Conservation (phyloP, 2,329 filamentous ascomycete genomes). For the Rhytidhysteron rufulum region DNA sequence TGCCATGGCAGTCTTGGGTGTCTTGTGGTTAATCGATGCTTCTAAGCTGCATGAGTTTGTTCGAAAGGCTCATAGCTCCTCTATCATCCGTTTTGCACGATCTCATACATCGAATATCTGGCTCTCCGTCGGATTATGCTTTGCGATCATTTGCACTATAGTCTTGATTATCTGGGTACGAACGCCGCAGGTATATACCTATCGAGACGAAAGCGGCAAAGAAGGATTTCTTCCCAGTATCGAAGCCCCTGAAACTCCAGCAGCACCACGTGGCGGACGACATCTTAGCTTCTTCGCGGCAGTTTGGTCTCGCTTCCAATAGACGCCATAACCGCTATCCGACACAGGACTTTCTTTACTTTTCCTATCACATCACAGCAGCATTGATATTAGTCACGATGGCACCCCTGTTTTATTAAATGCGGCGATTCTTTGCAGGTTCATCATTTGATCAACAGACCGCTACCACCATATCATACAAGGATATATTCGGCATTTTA, state of each 20-base stretch:
- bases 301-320: too few species aligned
- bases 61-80: not conserved
- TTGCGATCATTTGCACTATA: slow-evolving; percentile 1
- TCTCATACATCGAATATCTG: not conserved
- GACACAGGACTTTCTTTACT: too few species aligned
- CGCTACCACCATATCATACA: too few species aligned
- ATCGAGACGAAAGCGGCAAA: slow-evolving; percentile 7
- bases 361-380: too few species aligned
- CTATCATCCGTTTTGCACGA: not conserved
- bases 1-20: not conserved
- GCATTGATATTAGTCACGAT: too few species aligned
- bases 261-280: not conserved
- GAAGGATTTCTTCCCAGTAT: slow-evolving; percentile 8
- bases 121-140: not conserved
- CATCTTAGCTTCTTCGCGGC: too few species aligned
- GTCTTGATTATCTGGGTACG: too few species aligned
- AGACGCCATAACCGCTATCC: too few species aligned
- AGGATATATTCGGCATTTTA: too few species aligned
- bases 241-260: slow-evolving; percentile 5
- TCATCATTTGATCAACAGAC: too few species aligned
- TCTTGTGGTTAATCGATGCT: slow-evolving; percentile 1
- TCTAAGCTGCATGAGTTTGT: not conserved
- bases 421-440: too few species aligned
- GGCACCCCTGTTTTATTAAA: too few species aligned
- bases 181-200: slow-evolving; percentile 1